Percentiles rank a stretch among this genome's conserved stretches.
These are phyloP conservation scores for Colletotrichum chlorophyti DNA, from an alignment of 2,329 filamentous ascomycete genomes.

Conservation along the genomic window DNA sequence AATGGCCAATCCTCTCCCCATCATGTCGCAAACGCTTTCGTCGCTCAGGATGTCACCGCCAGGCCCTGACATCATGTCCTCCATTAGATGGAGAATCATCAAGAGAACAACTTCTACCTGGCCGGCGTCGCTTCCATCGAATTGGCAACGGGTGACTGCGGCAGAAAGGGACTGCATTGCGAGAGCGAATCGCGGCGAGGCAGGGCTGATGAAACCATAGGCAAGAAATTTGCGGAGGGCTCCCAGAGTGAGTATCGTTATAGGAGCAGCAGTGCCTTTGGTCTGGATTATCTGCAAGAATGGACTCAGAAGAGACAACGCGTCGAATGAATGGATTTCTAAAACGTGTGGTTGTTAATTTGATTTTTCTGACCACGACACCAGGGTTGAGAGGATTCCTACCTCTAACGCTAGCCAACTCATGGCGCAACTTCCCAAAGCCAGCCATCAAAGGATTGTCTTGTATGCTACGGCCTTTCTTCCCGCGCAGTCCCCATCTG, in stretches of 20 bases:
- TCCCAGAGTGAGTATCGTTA: conserved; percentile 92
- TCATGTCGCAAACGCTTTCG: conserved; percentile 99
- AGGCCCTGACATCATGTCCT: conserved; percentile 94
- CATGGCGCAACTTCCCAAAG: conserved; percentile 87
- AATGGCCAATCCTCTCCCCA: conserved; percentile 96
- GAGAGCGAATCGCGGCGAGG: conserved; percentile 85
- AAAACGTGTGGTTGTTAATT: conserved; percentile 35
- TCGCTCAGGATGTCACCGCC: conserved; percentile 94
- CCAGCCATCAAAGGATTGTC: conserved; percentile 96
- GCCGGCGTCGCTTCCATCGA: conserved; percentile 93
- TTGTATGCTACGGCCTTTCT: conserved; percentile 96
- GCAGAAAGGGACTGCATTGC: conserved; percentile 95
- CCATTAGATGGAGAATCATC: conserved; percentile 96
- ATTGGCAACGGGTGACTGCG: conserved; percentile 96
- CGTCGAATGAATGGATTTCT: conserved; percentile 91
- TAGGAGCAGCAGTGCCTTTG: conserved; percentile 93
- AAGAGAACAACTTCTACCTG: conserved; percentile 95
- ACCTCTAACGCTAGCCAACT: conserved; percentile 87
- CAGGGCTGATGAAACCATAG: conserved; percentile 86
- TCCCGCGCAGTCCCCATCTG: conserved; percentile 91
- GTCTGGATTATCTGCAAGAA: conserved; percentile 97
- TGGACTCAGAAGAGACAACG: conserved; percentile 85
- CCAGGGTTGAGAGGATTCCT: conserved; percentile 30
- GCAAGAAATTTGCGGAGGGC: conserved; percentile 96
- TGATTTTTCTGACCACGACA: too few species aligned